These are phyloP conservation scores for Chiua sp. DNA, from an alignment of 1,284 basidiomycete genomes.

Conservation along the genomic window DNA sequence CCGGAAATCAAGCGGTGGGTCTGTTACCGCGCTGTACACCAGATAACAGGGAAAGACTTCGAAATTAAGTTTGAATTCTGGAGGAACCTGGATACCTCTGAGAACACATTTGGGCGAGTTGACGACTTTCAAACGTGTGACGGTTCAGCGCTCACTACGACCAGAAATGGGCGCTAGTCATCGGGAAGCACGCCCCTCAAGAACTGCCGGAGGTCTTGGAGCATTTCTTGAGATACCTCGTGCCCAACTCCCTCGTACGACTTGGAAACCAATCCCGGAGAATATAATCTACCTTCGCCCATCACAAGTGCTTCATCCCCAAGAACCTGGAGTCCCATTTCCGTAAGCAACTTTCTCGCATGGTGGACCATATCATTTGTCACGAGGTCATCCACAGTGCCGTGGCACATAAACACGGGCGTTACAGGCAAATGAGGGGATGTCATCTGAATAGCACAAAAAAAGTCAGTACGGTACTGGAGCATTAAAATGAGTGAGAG, in stretches of 20 bases:
- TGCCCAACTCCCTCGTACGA: background rate
- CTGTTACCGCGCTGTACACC: background rate
- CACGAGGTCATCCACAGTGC: background rate
- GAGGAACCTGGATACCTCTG: background rate
- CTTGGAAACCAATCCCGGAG: background rate
- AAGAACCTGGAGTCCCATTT: background rate
- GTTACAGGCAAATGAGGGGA: background rate
- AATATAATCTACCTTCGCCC: background rate
- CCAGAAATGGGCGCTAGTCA: background rate
- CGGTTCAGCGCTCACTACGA: background rate
- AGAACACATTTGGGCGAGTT: background rate
- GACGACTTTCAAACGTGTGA: background rate
- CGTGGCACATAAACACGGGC: background rate
- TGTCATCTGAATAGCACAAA: background rate
- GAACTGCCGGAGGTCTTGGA: no score
- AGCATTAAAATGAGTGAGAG: background rate
- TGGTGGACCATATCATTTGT: background rate
- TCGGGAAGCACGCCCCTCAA: no score
- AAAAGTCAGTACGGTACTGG: background rate
- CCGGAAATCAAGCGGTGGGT: background rate
- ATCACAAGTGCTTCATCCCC: background rate
- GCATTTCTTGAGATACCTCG: background rate
- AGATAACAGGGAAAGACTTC: background rate
- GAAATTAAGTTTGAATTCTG: background rate
- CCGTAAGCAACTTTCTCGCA: background rate